Conservation (phyloP, 257 asterid species). For the Ilex asprella region DNA sequence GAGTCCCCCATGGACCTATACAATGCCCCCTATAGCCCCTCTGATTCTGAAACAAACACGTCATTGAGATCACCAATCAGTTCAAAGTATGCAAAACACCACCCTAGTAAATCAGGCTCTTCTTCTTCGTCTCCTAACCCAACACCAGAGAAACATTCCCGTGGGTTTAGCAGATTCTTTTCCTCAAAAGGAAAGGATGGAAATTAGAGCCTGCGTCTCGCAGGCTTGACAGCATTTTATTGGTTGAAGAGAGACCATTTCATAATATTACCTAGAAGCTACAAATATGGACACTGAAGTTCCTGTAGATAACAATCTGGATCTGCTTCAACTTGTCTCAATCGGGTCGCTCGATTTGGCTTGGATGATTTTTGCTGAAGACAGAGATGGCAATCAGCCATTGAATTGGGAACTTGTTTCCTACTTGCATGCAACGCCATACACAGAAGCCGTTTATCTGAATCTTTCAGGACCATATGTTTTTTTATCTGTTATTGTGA, state of each 20-base stretch:
- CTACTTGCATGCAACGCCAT: too few species aligned
- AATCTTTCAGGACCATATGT: too few species aligned
- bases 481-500: too few species aligned
- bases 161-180: constrained; percentile 81
- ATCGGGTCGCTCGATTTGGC: too few species aligned
- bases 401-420: too few species aligned
- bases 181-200: constrained; percentile 55
- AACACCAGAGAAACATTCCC: constrained; percentile 71
- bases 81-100: constrained; percentile 43
- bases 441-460: too few species aligned
- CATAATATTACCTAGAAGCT: constrained; percentile 20
- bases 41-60: constrained; percentile 50
- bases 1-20: constrained; percentile 52
- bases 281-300: constrained; percentile 7
- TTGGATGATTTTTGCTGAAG: too few species aligned
- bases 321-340: neutral
- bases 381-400: too few species aligned
- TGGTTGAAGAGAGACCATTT: neutral
- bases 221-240: constrained; percentile 3
- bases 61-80: constrained; percentile 46
- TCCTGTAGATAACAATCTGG: constrained; percentile 34
- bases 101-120: constrained; percentile 57
- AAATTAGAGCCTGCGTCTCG: constrained; percentile 24
- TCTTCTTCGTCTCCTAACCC: constrained; percentile 52
- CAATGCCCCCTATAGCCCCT: constrained; percentile 39